These are phyloP conservation scores for Pythium vanterpoolii DNA, from an alignment of 352 stramenopile species.

Conservation along the genomic window DNA sequence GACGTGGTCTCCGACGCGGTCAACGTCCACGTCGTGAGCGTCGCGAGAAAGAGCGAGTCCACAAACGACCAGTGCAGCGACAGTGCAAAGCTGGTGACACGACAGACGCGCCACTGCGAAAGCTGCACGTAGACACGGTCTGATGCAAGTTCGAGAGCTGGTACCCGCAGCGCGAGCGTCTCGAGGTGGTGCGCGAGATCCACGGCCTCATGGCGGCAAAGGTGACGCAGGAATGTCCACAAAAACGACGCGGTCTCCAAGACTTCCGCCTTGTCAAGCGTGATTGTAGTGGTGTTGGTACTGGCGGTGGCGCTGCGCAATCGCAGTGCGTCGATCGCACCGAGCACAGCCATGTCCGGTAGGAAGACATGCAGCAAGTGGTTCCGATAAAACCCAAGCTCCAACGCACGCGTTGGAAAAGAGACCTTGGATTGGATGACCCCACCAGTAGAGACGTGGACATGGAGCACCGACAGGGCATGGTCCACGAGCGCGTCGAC, in stretches of 20 bases:
- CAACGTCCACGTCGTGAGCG: conserved; percentile 48
- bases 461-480: conserved; percentile 57
- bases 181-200: conserved; percentile 39
- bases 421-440: conserved; percentile 51
- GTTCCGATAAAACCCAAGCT: conserved; percentile 85
- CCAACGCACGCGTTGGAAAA: conserved; percentile 61
- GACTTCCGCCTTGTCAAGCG: conserved; percentile 25
- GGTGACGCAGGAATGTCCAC: conserved; percentile 62
- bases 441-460: conserved; percentile 35
- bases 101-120: conserved; percentile 30
- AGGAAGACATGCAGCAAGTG: conserved; percentile 81
- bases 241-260: conserved; percentile 43
- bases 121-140: conserved; percentile 28
- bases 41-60: conserved; percentile 65
- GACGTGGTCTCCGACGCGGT: background rate
- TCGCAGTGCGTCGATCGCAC: conserved; percentile 47
- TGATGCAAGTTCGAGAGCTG: conserved; percentile 2
- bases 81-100: conserved; percentile 54
- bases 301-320: background rate
- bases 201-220: conserved; percentile 57
- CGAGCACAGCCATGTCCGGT: conserved; percentile 65
- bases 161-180: conserved; percentile 19
- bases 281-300: conserved; percentile 20
- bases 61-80: conserved; percentile 77
- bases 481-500: conserved; percentile 46